A percentile compares a stretch with the other conserved stretches of the same genome.
Evolutionary conservation across 2,329 filamentous ascomycete species (phyloP).

Genomic region (Fonsecaea nubica): DNA sequence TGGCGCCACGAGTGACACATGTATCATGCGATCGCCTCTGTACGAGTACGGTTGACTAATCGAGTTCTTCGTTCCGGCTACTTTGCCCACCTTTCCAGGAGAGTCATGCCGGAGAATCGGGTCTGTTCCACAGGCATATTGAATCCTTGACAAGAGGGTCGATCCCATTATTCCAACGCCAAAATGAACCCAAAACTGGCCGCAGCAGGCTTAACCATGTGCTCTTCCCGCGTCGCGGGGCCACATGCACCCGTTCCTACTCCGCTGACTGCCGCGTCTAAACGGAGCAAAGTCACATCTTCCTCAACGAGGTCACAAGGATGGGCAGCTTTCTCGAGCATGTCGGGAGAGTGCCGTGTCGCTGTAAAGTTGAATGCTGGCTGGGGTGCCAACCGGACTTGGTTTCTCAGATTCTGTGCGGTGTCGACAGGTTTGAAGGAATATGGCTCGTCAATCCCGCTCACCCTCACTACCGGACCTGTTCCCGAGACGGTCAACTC

Average conservation of each 20-base stretch:
- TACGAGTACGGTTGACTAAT: no score
- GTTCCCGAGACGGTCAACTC: background rate
- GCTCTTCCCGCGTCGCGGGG: background rate
- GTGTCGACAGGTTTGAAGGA: background rate
- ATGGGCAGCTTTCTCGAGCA: background rate
- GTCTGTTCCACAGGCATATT: background rate
- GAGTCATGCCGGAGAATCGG: background rate
- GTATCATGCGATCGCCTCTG: no score
- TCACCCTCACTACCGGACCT: background rate
- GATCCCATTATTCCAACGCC: background rate
- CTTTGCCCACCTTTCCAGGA: background rate
- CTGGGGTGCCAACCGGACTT: background rate
- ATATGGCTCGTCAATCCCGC: background rate
- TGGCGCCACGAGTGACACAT: no score
- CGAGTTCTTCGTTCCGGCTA: no score
- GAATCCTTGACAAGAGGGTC: background rate
- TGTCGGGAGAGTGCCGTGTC: background rate
- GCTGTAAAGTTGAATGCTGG: background rate
- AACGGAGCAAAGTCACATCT: background rate
- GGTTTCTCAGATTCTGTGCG: background rate
- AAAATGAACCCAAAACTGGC: background rate
- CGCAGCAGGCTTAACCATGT: background rate
- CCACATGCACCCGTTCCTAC: slow-evolving; percentile 1
- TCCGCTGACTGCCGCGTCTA: background rate
- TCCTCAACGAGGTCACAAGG: slow-evolving; percentile 1